Conservation (phyloP, 139 green algal genomes). For the Chlamydomonas sphaeroides region DNA sequence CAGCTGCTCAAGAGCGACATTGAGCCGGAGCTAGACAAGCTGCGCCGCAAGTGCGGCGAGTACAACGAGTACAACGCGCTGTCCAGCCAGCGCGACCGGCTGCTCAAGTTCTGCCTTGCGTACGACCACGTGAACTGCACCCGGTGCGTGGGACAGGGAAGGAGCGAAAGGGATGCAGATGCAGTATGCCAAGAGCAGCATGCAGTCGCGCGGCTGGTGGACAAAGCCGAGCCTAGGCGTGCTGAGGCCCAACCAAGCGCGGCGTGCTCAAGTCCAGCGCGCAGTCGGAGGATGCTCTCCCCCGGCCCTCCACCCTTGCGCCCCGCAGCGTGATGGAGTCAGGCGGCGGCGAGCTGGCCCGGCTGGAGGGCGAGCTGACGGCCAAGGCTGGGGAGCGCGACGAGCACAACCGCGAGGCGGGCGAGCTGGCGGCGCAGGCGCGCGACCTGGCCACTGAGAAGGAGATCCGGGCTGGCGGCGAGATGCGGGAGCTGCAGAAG, state of each 20-base stretch:
- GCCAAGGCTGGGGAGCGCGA: conserved; percentile 33
- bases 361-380: conserved; percentile 13
- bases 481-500: conserved; percentile 68
- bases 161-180: too few relatives aligned
- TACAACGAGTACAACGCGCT: conserved; percentile 86
- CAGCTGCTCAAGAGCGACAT: conserved; percentile 92
- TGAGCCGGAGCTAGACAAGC: conserved; percentile 84
- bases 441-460: conserved; percentile 61
- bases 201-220: too few relatives aligned
- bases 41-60: conserved; percentile 82
- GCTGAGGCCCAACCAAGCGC: too few relatives aligned
- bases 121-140: conserved; percentile 73
- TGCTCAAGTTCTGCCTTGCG: conserved; percentile 88
- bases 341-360: conserved; percentile 56
- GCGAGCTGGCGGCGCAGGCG: conserved; percentile 45
- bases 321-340: conserved; percentile 32
- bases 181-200: too few relatives aligned
- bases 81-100: conserved; percentile 50
- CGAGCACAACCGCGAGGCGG: conserved; percentile 59
- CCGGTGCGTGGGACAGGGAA: neutral
- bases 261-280: too few relatives aligned
- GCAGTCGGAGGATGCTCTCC: too few relatives aligned
- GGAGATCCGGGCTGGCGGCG: conserved; percentile 62
- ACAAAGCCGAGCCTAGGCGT: too few relatives aligned
- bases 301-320: too few relatives aligned